phyloP scores from a whole-genome alignment of 2,329 filamentous ascomycete species.

The Pseudocercospora fijiensis region DNA sequence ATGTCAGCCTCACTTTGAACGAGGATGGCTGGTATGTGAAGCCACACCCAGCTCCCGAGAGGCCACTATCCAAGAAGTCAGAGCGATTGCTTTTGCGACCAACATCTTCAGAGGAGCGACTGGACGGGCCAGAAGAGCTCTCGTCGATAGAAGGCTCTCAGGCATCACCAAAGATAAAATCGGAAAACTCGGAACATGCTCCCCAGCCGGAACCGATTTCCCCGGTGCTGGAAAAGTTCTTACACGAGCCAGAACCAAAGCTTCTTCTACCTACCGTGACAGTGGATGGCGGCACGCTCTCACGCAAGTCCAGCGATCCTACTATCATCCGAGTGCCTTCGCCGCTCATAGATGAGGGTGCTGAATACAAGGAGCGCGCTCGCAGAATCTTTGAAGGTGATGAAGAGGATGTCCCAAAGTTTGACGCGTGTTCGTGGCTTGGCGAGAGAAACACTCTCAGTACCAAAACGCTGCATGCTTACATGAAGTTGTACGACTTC shows the following conservation, averaged over 20 bases:
- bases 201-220: not conserved
- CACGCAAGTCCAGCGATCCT: slow-evolving; percentile 35
- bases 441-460: slow-evolving; percentile 65
- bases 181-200: not conserved
- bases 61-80: slow-evolving; percentile 28
- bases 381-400: slow-evolving; percentile 80
- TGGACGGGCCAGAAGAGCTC: slow-evolving; percentile 17
- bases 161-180: not conserved
- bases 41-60: slow-evolving; percentile 20
- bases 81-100: slow-evolving; percentile 34
- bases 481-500: slow-evolving; percentile 92
- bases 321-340: slow-evolving; percentile 25
- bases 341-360: slow-evolving; percentile 34
- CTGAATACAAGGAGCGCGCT: slow-evolving; percentile 74
- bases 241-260: slow-evolving; percentile 26
- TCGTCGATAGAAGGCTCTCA: slow-evolving; percentile 19
- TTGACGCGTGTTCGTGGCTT: slow-evolving; percentile 82
- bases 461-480: slow-evolving; percentile 64
- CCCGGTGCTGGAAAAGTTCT: slow-evolving; percentile 11
- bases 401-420: slow-evolving; percentile 75
- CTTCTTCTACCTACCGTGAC: slow-evolving; percentile 42
- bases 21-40: slow-evolving; percentile 31
- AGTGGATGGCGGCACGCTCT: slow-evolving; percentile 49
- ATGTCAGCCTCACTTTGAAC: slow-evolving; percentile 26
- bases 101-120: slow-evolving; percentile 36